Percentiles rank a stretch among this genome's conserved stretches.
Conservation (phyloP, 345 rosid species). For the Combretum micranthum region DNA sequence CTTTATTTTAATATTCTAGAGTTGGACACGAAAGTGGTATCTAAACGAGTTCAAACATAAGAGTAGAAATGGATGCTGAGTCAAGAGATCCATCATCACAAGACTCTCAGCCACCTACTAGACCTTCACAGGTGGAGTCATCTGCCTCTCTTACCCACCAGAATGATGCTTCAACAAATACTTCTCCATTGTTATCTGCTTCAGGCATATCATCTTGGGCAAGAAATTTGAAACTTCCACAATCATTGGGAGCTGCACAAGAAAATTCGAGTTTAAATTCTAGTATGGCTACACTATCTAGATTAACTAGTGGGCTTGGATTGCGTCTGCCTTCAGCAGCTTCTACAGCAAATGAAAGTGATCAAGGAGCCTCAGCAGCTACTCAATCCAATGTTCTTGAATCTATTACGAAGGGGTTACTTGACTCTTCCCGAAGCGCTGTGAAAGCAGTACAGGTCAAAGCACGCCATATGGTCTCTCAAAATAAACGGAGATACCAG, state of each 20-base stretch:
- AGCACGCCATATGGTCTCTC: constrained; percentile 92
- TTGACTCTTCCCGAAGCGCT: constrained; percentile 81
- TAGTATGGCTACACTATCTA: constrained; percentile 57
- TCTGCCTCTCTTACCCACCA: constrained; percentile 14
- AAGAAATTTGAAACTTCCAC: constrained; percentile 54
- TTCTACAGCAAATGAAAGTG: constrained; percentile 27
- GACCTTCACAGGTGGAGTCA: constrained; percentile 19
- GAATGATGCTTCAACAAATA: constrained; percentile 17
- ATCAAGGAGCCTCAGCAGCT: constrained; percentile 25
- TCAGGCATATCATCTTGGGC: constrained; percentile 71
- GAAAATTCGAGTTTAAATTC: constrained; percentile 35
- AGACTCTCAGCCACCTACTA: constrained; percentile 4
- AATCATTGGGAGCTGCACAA: constrained; percentile 27
- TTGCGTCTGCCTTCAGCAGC: constrained; percentile 42
- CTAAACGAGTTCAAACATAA: background rate
- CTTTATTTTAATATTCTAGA: too few relatives aligned
- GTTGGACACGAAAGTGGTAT: too few relatives aligned
- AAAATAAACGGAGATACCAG: constrained; percentile 96
- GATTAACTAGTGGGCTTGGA: constrained; percentile 71
- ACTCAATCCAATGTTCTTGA: constrained; percentile 50
- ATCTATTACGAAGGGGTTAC: constrained; percentile 67
- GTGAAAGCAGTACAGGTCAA: constrained; percentile 91
- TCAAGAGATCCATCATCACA: constrained; percentile 21
- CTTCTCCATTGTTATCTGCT: constrained; percentile 39
- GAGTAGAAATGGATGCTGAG: constrained; percentile 35